Evolutionary conservation across 345 rosid species (phyloP).

Genomic region (Reutealis trisperma): DNA sequence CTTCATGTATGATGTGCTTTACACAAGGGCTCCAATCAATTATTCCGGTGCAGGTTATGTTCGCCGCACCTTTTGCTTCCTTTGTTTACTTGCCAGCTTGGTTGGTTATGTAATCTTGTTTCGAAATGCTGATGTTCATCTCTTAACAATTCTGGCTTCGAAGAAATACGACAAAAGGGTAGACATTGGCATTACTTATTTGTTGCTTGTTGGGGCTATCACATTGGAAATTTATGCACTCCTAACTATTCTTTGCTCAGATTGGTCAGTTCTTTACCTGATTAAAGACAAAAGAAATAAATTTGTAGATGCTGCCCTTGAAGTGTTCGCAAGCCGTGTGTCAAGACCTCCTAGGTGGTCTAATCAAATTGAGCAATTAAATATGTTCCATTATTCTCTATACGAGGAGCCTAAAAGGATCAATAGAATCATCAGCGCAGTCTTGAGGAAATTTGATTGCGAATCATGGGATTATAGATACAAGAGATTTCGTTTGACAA

Average conservation of each 20-base stretch:
- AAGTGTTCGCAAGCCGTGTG: not conserved
- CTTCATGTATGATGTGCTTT: conserved; percentile 22
- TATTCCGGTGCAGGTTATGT: not conserved
- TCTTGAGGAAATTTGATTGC: not conserved
- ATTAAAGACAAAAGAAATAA: not conserved
- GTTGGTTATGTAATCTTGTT: conserved; percentile 12
- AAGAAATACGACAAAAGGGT: conserved; percentile 4
- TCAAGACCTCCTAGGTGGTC: conserved; percentile 11
- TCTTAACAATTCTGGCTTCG: not conserved
- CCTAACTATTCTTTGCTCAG: conserved; percentile 1
- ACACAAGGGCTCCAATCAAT: conserved; percentile 13
- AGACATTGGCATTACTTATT: conserved; percentile 2
- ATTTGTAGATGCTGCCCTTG: not conserved
- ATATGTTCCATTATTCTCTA: conserved; percentile 5
- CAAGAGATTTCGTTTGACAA: not conserved
- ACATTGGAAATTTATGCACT: conserved; percentile 5
- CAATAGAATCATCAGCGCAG: not conserved
- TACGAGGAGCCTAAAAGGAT: not conserved
- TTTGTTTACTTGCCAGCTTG: conserved; percentile 1
- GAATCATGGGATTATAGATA: not conserved
- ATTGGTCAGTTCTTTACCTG: conserved; percentile 7
- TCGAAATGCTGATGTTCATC: conserved; percentile 1
- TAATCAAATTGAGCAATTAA: not conserved
- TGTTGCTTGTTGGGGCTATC: conserved; percentile 2
- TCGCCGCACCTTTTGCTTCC: conserved; percentile 2